Evolutionary conservation across 768 basidiomycete species (phyloP).

Genomic region (Boletus subparvulus): DNA sequence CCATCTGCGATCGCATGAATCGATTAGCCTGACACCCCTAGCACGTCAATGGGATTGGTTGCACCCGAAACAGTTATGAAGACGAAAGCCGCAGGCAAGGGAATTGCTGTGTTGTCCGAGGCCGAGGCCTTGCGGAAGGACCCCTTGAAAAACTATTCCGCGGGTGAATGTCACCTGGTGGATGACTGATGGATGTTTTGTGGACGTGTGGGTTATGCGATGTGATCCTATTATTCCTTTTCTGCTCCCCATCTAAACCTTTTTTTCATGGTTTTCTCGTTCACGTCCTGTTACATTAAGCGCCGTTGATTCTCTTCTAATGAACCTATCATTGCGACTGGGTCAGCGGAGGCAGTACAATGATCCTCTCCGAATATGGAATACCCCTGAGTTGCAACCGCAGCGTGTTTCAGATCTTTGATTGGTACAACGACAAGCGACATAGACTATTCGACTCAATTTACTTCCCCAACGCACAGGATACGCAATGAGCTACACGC

Average conservation of each 20-base stretch:
- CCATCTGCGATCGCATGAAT: constrained; percentile 2
- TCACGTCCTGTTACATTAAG: constrained; percentile 1
- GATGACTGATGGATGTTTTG: constrained; percentile 23
- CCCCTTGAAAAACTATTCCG: constrained; percentile 75
- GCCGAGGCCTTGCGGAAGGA: constrained; percentile 78
- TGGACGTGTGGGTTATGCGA: neutral
- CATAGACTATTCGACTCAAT: neutral
- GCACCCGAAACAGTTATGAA: constrained; percentile 66
- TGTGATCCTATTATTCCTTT: neutral
- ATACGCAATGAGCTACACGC: constrained; percentile 49
- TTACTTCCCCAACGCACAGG: neutral
- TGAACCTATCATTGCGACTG: neutral
- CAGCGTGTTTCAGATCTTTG: constrained; percentile 9
- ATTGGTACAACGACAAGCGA: constrained; percentile 1
- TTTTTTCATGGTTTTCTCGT: neutral
- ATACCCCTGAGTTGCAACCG: constrained; percentile 18
- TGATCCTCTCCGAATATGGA: constrained; percentile 7
- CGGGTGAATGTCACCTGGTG: constrained; percentile 18
- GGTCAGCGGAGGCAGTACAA: neutral
- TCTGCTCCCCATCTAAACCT: constrained; percentile 17
- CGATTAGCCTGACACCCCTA: constrained; percentile 20
- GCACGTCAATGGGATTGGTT: constrained; percentile 30
- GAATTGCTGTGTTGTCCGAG: constrained; percentile 51
- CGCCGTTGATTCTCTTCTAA: neutral
- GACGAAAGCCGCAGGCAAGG: constrained; percentile 50